Conservation (phyloP, 371 early-diverging fungal genomes). For the Saksenaea oblongispora region DNA sequence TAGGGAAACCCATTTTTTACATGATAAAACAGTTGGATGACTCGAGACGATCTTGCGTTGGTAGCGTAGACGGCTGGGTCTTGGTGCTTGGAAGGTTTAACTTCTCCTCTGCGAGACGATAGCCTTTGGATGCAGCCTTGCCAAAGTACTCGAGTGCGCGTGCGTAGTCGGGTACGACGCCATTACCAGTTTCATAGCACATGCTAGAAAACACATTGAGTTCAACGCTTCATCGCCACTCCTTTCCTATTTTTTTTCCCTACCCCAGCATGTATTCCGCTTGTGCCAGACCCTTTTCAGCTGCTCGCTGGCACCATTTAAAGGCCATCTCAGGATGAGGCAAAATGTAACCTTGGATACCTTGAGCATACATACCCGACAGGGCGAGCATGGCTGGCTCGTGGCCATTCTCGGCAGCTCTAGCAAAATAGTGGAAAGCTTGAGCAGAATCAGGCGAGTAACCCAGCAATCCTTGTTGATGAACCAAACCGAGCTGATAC, state of each 20-base stretch:
- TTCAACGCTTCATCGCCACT: too few species aligned
- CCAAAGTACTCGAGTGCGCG: constrained; percentile 34
- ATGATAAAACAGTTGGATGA: constrained; percentile 1
- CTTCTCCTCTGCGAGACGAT: constrained; percentile 22
- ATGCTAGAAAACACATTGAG: constrained; percentile 12
- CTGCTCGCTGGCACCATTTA: constrained; percentile 43
- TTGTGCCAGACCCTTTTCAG: constrained; percentile 29
- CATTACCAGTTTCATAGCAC: constrained; percentile 29
- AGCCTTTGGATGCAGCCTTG: constrained; percentile 34
- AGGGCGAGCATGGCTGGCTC: constrained; percentile 39
- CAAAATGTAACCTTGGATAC: constrained; percentile 26
- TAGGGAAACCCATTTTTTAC: neutral
- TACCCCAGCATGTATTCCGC: constrained; percentile 50
- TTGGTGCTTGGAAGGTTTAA: constrained; percentile 20
- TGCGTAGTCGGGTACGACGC: constrained; percentile 21
- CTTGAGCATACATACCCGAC: constrained; percentile 29
- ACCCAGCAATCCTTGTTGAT: constrained; percentile 21
- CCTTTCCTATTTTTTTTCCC: neutral
- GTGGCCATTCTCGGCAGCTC: constrained; percentile 37
- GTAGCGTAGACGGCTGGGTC: neutral
- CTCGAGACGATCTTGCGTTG: neutral
- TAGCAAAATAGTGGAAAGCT: constrained; percentile 34
- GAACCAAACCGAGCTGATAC: constrained; percentile 28
- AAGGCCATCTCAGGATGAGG: constrained; percentile 30
- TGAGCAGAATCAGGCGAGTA: constrained; percentile 14